Conservation (phyloP, 108 stramenopile genomes). For the Schizochytrium sp. region DNA sequence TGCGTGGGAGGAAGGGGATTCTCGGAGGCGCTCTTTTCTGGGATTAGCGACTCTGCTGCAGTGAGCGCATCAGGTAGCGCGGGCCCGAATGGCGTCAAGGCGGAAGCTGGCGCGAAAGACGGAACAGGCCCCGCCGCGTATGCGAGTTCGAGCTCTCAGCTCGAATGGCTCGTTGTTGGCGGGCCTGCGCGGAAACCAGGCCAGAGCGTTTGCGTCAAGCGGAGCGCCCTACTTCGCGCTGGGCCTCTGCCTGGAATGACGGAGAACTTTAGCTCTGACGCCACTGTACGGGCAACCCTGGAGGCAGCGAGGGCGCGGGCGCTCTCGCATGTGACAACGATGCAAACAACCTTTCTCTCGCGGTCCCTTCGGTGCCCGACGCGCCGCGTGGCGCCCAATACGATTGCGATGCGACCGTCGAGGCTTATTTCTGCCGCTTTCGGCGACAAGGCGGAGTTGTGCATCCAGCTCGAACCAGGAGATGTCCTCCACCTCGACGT, state of each 20-base stretch:
- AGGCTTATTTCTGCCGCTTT: neutral
- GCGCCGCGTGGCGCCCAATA: neutral
- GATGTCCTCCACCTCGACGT: neutral
- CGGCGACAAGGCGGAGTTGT: neutral
- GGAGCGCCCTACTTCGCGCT: neutral
- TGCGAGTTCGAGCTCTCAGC: neutral
- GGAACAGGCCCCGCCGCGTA: too few relatives aligned
- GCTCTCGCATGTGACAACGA: neutral
- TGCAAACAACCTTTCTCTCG: neutral
- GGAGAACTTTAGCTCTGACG: conserved; percentile 6
- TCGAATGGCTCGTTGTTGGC: neutral
- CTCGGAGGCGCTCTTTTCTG: neutral
- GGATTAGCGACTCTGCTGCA: neutral
- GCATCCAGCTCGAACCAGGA: neutral
- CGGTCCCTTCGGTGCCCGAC: neutral
- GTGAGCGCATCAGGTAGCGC: neutral
- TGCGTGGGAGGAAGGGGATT: neutral
- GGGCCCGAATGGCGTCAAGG: too few relatives aligned
- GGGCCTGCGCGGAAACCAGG: neutral
- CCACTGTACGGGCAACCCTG: neutral
- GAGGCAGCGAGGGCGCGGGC: neutral
- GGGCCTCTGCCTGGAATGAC: neutral
- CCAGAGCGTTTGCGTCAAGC: neutral
- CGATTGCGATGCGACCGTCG: neutral
- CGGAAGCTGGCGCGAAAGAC: too few relatives aligned